A percentile compares a stretch with the other conserved stretches of the same genome.
These are phyloP conservation scores for Umbellularia californica DNA, from an alignment of 164 flowering plant species.

Conservation along the genomic window DNA sequence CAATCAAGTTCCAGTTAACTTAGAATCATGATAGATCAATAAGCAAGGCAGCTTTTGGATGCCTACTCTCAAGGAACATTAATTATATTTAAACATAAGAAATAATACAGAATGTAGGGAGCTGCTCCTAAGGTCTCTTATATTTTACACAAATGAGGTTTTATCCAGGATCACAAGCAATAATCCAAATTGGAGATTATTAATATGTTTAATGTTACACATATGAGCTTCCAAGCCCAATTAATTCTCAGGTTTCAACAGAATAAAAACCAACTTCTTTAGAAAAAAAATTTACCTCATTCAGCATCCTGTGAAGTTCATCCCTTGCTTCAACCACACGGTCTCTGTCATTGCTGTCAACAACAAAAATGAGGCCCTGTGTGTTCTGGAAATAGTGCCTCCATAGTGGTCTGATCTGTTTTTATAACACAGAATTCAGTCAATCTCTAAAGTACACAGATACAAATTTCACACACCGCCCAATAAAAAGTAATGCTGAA, in stretches of 20 bases:
- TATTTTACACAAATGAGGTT: too few relatives aligned
- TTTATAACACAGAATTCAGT: background rate
- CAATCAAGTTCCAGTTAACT: background rate
- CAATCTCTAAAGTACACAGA: background rate
- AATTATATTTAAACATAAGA: background rate
- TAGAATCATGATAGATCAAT: background rate
- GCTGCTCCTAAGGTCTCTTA: background rate
- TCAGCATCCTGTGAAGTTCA: conserved; percentile 27
- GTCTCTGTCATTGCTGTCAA: conserved; percentile 26
- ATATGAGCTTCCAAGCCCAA: background rate
- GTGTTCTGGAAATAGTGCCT: conserved; percentile 27
- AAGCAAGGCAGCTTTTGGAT: background rate
- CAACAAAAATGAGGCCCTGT: conserved; percentile 24
- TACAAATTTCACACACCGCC: background rate
- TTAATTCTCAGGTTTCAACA: background rate
- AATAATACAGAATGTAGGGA: background rate
- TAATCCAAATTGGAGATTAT: background rate
- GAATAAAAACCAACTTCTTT: background rate
- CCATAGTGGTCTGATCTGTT: conserved; percentile 26
- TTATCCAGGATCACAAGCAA: background rate
- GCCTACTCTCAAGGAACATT: background rate
- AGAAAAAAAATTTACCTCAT: conserved; percentile 14
- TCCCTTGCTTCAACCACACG: conserved; percentile 24
- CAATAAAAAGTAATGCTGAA: background rate
- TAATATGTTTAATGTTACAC: too few relatives aligned